A percentile compares a stretch with the other conserved stretches of the same genome.
Evolutionary conservation across 1,139 yeast genomes (phyloP).

Genomic region (Oligophagozyma castellii): DNA sequence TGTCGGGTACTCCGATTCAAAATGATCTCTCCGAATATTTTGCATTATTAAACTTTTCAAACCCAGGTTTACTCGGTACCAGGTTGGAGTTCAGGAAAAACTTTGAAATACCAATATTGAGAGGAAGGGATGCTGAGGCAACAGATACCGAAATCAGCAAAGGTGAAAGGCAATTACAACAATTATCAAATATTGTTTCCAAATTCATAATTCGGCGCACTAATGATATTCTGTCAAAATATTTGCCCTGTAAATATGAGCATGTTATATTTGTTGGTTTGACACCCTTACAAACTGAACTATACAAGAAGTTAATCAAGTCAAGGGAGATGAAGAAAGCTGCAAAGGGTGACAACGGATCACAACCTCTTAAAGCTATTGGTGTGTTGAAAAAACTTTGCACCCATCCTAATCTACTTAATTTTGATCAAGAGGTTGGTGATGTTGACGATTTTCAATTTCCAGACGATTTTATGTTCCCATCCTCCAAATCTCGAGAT

Average conservation of each 20-base stretch:
- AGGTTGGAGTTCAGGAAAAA: conserved; percentile 73
- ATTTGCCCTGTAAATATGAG: conserved; percentile 88
- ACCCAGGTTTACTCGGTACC: conserved; percentile 85
- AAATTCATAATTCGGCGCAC: conserved; percentile 90
- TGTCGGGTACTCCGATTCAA: conserved; percentile 96
- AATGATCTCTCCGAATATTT: conserved; percentile 93
- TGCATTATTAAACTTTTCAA: conserved; percentile 80
- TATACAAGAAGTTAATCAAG: conserved; percentile 64
- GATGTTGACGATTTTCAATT: conserved; percentile 45
- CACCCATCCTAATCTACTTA: conserved; percentile 79
- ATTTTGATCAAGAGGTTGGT: conserved; percentile 62
- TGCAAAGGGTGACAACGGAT: conserved; percentile 38
- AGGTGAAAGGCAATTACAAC: conserved; percentile 62
- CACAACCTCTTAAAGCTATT: conserved; percentile 84
- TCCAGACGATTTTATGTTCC: conserved; percentile 56
- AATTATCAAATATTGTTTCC: conserved; percentile 65
- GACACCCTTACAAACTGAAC: conserved; percentile 58
- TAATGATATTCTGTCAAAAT: conserved; percentile 85
- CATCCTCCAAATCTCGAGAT: conserved; percentile 26
- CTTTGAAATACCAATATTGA: conserved; percentile 65
- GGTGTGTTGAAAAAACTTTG: conserved; percentile 80
- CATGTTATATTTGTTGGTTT: conserved; percentile 85
- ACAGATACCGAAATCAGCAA: conserved; percentile 59
- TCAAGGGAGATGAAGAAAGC: conserved; percentile 68
- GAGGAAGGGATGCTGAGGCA: conserved; percentile 86